Evolutionary conservation across 345 rosid species (phyloP).

Genomic region (Moringa oleifera): DNA sequence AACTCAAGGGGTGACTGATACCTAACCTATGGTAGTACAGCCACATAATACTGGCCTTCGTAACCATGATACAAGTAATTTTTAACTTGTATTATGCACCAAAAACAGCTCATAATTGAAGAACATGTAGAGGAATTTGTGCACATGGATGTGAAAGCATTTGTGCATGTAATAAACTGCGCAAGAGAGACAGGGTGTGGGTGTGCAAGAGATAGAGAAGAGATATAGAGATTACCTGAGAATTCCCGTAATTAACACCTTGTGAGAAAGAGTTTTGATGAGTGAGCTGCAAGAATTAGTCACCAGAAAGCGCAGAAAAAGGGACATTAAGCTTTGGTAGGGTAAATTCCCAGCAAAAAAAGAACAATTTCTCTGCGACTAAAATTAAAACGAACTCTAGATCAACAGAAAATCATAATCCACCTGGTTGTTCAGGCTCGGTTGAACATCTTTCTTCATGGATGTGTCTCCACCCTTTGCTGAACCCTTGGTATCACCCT

Average conservation of each 20-base stretch:
- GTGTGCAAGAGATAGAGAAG: slow-evolving; percentile 5
- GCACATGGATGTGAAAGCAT: too few relatives aligned
- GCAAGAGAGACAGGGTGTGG: neutral
- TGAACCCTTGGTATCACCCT: slow-evolving; percentile 89
- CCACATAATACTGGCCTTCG: too few relatives aligned
- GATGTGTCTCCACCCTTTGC: slow-evolving; percentile 65
- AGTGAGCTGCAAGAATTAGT: slow-evolving; percentile 44
- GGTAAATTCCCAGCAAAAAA: neutral
- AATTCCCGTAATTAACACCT: slow-evolving; percentile 45
- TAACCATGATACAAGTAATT: neutral
- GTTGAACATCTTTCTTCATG: slow-evolving; percentile 49
- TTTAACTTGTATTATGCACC: neutral
- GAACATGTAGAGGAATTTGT: neutral
- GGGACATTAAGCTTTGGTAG: neutral
- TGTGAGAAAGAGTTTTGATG: slow-evolving; percentile 51
- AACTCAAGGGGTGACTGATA: neutral
- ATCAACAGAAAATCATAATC: neutral
- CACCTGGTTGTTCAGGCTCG: slow-evolving; percentile 57
- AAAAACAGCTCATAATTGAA: neutral
- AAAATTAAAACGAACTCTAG: neutral
- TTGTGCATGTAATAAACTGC: neutral
- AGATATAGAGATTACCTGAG: slow-evolving; percentile 46
- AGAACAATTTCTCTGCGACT: neutral
- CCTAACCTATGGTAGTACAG: neutral
- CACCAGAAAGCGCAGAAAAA: slow-evolving; percentile 10